phyloP scores from a whole-genome alignment of 306 rosid genomes.

The Alnus glutinosa region DNA sequence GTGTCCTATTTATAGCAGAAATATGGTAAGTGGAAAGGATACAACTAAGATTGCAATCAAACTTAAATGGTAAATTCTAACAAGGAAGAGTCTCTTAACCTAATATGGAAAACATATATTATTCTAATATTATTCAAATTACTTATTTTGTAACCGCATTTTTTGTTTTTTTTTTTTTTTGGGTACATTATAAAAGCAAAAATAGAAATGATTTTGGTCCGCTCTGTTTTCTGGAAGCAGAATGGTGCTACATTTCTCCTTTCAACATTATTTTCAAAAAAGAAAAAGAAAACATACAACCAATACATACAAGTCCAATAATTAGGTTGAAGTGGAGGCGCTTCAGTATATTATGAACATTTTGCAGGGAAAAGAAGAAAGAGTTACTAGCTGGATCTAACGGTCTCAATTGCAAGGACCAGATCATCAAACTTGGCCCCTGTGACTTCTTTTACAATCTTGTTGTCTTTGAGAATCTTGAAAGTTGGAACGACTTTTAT shows the following conservation, averaged over 20 bases:
- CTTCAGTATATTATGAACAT: constrained; percentile 25
- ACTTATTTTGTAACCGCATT: neutral
- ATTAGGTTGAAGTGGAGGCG: constrained; percentile 10
- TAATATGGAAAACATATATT: no score
- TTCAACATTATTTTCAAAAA: constrained; percentile 9
- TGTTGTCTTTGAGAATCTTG: constrained; percentile 77
- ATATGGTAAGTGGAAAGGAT: no score
- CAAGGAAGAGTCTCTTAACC: no score
- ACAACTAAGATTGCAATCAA: no score
- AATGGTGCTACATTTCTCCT: neutral
- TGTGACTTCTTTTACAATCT: constrained; percentile 81
- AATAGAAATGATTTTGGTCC: neutral
- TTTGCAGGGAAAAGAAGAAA: constrained; percentile 6
- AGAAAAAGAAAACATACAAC: neutral
- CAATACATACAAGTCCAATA: constrained; percentile 30
- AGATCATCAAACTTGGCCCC: constrained; percentile 92
- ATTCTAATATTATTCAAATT: no score
- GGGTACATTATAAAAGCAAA: neutral
- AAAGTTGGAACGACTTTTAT: constrained; percentile 95
- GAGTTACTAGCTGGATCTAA: constrained; percentile 55
- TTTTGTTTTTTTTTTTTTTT: neutral
- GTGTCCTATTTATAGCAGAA: no score
- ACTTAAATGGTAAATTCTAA: no score
- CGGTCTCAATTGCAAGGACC: constrained; percentile 71
- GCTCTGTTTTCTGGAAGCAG: neutral